Evolutionary conservation across 1,284 basidiomycete genomes (phyloP), one percentile per base, ranked within the genome.

Genomic region (Limonomyces culmigenus): DNA sequence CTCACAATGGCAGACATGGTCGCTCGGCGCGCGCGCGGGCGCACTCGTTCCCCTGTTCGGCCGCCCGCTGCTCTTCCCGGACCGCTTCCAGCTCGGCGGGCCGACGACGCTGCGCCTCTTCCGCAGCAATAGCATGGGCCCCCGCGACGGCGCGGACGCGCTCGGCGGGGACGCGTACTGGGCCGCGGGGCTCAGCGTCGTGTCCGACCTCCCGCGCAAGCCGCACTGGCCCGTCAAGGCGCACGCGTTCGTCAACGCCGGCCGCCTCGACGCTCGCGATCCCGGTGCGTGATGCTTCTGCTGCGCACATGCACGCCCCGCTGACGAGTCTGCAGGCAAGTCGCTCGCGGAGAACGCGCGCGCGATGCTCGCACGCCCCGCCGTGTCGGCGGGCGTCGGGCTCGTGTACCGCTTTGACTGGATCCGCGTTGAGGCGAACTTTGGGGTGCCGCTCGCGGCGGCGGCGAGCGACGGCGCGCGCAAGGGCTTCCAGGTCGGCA

Each of bases 81-180:
- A 99, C 55, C 72, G 88, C 3, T 93, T 92, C 52, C 91, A 93
- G 46, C 67, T 97, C 0, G 95, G 93, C 19, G 95, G 93, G 0
- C 91, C 95, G 0, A 75, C 81, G n/a, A 85, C 74, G 34, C 65
- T 98, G 2, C 66, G 95, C 18, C 79, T 81, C 41, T 97, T 96
- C 63, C 74, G 73, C 39, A 65, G 74, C 19, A 92, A 89, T 47
- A 70, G 79, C 1, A 63, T 98, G 53, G 95, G 95, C 0, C 77
- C 85, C 2, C 68, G 72, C 20, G 87, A 93, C 47, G 71, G 74
- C 18, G 50, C 54, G 13, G 76, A 97, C 52, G 86, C 85, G 0
- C 52, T 93, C 2, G 95, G 95, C 3, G 95, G 92, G 3, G 86
- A 93, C 46, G 46, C 91, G 16, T 83, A 76, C 47, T 97, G 88